Evolutionary conservation across 2,329 filamentous ascomycete genomes (phyloP), one percentile per base, ranked within the genome.

Genomic region (Kalmusia sp.): DNA sequence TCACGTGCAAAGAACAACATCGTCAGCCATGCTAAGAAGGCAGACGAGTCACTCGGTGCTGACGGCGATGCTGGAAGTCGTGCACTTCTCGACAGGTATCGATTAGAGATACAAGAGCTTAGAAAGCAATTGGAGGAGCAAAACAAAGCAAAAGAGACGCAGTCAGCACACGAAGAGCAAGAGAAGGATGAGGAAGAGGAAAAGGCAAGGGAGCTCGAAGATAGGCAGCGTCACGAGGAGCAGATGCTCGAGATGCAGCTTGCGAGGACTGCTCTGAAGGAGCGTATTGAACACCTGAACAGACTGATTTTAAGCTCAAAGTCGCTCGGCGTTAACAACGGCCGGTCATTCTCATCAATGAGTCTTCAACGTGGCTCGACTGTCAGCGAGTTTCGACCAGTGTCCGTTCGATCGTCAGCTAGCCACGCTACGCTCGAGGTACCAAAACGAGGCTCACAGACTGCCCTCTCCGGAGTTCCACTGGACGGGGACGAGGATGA

Each of bases 241-340:
- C 95, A 99, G 74, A 93, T 99, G 84, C 82, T 99, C 49, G 95
- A 99, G 76, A 98, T 99, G 91, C 95, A 99, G 72, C 84, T 99
- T 40, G 95, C 95, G 27, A 87, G 95, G 35, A 99, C 95, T 1
- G 95, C 95, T 0, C 79, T 99, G 49, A 99, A 98, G 74, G 95
- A 99, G 79, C 88, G 95, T 25, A 99, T 99, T 65, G 93, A 97
- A 71, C 95, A 99, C 74, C 82, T 99, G 40, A 99, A 98, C 76
- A 88, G 93, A 41, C 81, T 99, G 44, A 98, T 99, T 59, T 79
- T 99, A 54, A 96, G 92, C 72, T 98, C 93, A 14, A 97, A 97
- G 72, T 98, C 93, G 4, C 90, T 91, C 5, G 95, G 95, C 4
- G 95, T 99, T 50, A 99, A 99, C 74, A 71, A 75, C 38, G 74